Base-by-base conservation (phyloP, 169 alveolate genomes). In the Plasmodium knowlesi region DNA sequence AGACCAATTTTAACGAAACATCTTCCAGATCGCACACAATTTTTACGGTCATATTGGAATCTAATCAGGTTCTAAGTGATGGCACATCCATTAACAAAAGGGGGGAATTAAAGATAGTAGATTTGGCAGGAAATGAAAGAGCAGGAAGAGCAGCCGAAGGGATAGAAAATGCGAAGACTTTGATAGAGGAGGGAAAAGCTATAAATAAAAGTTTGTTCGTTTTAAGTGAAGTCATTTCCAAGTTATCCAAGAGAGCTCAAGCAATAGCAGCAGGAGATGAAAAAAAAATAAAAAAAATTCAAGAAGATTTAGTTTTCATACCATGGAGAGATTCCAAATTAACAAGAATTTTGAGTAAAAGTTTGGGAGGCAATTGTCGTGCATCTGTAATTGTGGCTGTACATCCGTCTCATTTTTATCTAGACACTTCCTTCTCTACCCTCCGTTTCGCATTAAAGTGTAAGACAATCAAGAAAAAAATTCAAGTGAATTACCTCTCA, bases 21-120 rank as follows among this genome's bases (percentile, higher is more conserved):
- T 95, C 97, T 70, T 95, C 97, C 16, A 96, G 98, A 81, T 96
- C 97, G n/a, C 98, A 97, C 70, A 96, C 97, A 67, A 96, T 97
- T 82, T 97, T 97, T 92, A 95, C 97, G 19, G 95, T 96, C 43
- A 94, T 94, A 53, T 76, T 96, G 83, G 97, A 96, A 76, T 94
- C 96, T 41, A 94, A 94, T 80, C 95, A 95, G 78, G 95, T 93
- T 6, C 84, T 93, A 50, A 94, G 90, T 54, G 96, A 96, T 73
- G 97, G 96, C 2, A 88, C 96, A 28, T 89, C 94, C 46, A 92
- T 96, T 81, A 94, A 94, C 91, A 93, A 96, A 76, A 82, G 95
- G 37, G 97, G 97, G 28, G 96, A 95, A 70, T 82, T 96, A 76
- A 96, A 96, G 53, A 91, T 96, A 16, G 97, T 96, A 61, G 97